Conservation (phyloP, 768 basidiomycete genomes). For the Mycena albidolilacea region DNA sequence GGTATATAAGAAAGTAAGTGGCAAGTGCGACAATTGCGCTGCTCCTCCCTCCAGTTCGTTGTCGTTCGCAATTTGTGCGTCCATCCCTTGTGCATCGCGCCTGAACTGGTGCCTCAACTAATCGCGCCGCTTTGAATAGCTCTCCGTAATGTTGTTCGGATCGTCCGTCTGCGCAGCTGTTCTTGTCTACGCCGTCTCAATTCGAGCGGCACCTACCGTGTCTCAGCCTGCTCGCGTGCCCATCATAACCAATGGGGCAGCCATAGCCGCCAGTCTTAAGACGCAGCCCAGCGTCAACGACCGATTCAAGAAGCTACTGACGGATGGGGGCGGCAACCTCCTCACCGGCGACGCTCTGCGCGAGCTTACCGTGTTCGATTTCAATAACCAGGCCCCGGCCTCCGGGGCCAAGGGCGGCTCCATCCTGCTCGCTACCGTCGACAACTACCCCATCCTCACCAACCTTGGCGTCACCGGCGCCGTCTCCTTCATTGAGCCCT, state of each 20-base stretch:
- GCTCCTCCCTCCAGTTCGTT: too few relatives aligned
- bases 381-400: conserved; percentile 24
- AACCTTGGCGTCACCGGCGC: conserved; percentile 15
- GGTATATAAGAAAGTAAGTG: too few relatives aligned
- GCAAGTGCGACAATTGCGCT: too few relatives aligned
- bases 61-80: too few relatives aligned
- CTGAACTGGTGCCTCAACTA: too few relatives aligned
- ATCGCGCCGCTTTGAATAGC: too few relatives aligned
- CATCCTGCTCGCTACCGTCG: conserved; percentile 37
- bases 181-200: too few relatives aligned
- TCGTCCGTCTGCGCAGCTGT: too few relatives aligned
- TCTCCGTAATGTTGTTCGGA: too few relatives aligned
- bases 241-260: neutral
- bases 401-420: conserved; percentile 27
- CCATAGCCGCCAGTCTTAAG: conserved; percentile 2
- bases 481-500: conserved; percentile 13
- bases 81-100: too few relatives aligned
- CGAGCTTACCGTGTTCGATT: conserved; percentile 6
- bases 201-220: neutral
- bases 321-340: conserved; percentile 36
- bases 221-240: neutral
- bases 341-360: conserved; percentile 23
- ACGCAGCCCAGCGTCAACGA: conserved; percentile 25
- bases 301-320: conserved; percentile 43
- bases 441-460: conserved; percentile 38